These are phyloP conservation scores for Cucurbita pepo DNA, from an alignment of 306 rosid genomes.

Conservation along the genomic window DNA sequence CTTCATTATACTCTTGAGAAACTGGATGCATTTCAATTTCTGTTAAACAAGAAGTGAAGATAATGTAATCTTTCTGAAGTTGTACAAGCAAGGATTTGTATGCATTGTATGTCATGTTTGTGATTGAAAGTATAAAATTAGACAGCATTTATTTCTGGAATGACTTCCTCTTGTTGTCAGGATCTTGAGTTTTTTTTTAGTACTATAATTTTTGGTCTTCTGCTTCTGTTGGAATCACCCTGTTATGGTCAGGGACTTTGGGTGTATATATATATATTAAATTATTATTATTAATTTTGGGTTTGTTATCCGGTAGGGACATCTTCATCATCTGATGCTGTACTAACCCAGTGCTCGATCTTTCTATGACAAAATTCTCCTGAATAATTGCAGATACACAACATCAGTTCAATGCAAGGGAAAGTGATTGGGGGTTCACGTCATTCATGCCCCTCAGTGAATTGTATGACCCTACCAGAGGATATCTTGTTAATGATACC, in stretches of 20 bases:
- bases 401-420: slow-evolving; percentile 77
- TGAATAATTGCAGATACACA: slow-evolving; percentile 53
- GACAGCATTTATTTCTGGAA: not conserved
- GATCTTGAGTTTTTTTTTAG: not conserved
- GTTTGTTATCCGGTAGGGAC: not conserved
- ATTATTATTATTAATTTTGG: not conserved
- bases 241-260: not conserved
- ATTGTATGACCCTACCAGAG: slow-evolving; percentile 63
- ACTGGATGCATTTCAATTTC: not conserved
- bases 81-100: not conserved
- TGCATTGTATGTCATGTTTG: not conserved
- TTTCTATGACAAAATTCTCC: not conserved
- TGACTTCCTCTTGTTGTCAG: not conserved
- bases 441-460: slow-evolving; percentile 87
- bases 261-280: too few relatives aligned
- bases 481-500: slow-evolving; percentile 65
- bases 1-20: not conserved
- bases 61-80: not conserved
- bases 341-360: not conserved
- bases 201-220: not conserved
- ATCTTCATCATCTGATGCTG: not conserved
- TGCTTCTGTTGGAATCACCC: not conserved
- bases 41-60: not conserved
- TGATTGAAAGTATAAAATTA: not conserved
- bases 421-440: slow-evolving; percentile 96